Percentiles rank a stretch among this genome's conserved stretches.
These are phyloP conservation scores for Zygosaccharomyces pseudobailii DNA, from an alignment of 1,139 yeast species.

Conservation along the genomic window DNA sequence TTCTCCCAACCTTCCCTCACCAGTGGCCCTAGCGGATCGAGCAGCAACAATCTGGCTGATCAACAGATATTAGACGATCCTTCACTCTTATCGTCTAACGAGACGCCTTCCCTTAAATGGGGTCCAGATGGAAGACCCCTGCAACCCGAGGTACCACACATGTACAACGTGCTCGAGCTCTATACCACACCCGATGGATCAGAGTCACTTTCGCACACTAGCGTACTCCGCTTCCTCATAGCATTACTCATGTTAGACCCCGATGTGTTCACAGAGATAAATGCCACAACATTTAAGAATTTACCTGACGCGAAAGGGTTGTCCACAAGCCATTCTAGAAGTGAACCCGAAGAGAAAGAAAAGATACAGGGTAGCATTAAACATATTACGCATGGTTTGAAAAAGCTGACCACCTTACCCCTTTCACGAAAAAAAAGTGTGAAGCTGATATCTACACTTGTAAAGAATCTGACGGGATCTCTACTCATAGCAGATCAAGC, in stretches of 20 bases:
- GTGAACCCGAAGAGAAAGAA: constrained; percentile 11
- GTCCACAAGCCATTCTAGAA: neutral
- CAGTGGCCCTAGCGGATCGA: neutral
- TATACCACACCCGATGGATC: constrained; percentile 22
- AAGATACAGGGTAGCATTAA: constrained; percentile 18
- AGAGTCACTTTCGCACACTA: constrained; percentile 25
- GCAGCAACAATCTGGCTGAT: neutral
- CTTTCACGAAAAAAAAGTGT: constrained; percentile 17
- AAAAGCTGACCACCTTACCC: constrained; percentile 21
- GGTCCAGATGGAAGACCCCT: constrained; percentile 1
- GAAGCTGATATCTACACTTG: constrained; percentile 25
- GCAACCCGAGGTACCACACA: constrained; percentile 15
- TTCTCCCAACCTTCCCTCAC: constrained; percentile 1
- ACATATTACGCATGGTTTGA: constrained; percentile 24
- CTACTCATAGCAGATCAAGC: constrained; percentile 27
- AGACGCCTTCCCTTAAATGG: neutral
- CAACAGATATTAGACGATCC: neutral
- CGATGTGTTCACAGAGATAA: constrained; percentile 25
- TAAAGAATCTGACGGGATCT: constrained; percentile 28
- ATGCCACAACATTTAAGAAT: constrained; percentile 22
- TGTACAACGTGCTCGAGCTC: constrained; percentile 22
- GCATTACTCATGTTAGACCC: constrained; percentile 26
- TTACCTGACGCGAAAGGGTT: constrained; percentile 17
- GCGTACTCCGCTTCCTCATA: constrained; percentile 25
- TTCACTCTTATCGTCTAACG: neutral